Conservation (phyloP, 2,329 filamentous ascomycete species). For the Tolypocladium amazonense region DNA sequence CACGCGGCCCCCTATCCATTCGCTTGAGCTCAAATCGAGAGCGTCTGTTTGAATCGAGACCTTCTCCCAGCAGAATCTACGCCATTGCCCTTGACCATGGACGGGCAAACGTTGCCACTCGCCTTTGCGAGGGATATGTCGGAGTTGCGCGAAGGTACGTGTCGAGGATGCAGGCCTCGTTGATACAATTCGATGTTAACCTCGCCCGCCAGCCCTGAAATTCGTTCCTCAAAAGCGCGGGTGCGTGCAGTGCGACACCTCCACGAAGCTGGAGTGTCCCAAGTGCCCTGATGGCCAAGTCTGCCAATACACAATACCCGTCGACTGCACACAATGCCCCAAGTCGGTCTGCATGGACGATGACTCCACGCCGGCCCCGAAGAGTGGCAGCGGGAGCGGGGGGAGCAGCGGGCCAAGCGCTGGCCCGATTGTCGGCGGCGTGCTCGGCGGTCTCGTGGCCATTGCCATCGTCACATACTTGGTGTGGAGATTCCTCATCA, state of each 20-base stretch:
- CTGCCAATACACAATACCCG: constrained; percentile 35
- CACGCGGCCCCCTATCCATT: background rate
- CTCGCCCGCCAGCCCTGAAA: constrained; percentile 13
- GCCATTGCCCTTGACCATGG: background rate
- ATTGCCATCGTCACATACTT: constrained; percentile 68
- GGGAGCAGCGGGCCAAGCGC: constrained; percentile 48
- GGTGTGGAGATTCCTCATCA: constrained; percentile 81
- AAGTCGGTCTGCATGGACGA: constrained; percentile 33
- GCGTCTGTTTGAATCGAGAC: background rate
- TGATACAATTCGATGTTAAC: background rate
- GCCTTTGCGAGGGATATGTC: constrained; percentile 15
- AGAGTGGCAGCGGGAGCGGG: constrained; percentile 4
- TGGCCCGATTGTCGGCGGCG: constrained; percentile 84
- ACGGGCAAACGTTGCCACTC: background rate
- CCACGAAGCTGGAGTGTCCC: constrained; percentile 32
- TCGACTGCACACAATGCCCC: constrained; percentile 36
- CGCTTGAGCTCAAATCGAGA: background rate
- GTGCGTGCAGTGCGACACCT: constrained; percentile 36
- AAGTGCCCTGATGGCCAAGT: constrained; percentile 27
- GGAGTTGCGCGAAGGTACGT: constrained; percentile 20
- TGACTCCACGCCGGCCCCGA: constrained; percentile 5
- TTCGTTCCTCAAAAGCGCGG: constrained; percentile 28
- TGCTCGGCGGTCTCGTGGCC: constrained; percentile 71
- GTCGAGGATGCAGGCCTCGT: background rate
- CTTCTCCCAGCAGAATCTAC: background rate